Percentiles rank a stretch among this genome's conserved stretches.
phyloP scores from a whole-genome alignment of 2,329 filamentous ascomycete species.

The Lachnellula suecica region DNA sequence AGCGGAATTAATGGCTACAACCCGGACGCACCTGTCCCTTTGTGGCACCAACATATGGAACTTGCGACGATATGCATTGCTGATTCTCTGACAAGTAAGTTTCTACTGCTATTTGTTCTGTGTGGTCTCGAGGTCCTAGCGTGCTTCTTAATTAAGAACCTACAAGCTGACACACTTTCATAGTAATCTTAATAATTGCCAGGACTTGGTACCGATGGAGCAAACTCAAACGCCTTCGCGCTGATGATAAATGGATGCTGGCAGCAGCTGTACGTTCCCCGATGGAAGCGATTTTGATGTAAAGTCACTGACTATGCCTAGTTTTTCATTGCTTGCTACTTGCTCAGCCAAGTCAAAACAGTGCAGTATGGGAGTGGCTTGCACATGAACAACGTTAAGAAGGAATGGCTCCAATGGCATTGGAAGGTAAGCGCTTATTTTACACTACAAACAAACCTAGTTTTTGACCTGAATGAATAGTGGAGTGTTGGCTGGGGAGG shows the following conservation, averaged over 20 bases:
- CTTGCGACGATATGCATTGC: constrained; percentile 25
- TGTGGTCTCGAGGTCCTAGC: background rate
- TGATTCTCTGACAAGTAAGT: constrained; percentile 30
- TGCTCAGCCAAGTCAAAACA: constrained; percentile 26
- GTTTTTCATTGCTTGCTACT: constrained; percentile 27
- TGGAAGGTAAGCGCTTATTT: constrained; percentile 30
- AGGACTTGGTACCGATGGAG: constrained; percentile 28
- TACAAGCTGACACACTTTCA: constrained; percentile 1
- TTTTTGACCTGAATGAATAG: no score
- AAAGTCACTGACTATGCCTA: constrained; percentile 12
- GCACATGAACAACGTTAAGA: constrained; percentile 25
- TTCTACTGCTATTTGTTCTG: background rate
- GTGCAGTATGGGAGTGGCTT: constrained; percentile 29
- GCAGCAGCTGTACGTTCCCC: constrained; percentile 26
- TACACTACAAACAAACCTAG: no score
- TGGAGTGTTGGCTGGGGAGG: constrained; percentile 27
- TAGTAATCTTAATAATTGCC: constrained; percentile 27
- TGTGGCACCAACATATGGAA: constrained; percentile 29
- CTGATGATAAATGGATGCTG: constrained; percentile 31
- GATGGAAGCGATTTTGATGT: background rate
- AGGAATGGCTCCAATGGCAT: constrained; percentile 23
- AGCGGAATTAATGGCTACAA: constrained; percentile 19
- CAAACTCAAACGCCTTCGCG: constrained; percentile 25
- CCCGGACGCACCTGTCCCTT: constrained; percentile 21
- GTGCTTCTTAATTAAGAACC: background rate